Evolutionary conservation across 106 monocot genomes (phyloP), one percentile per base, ranked within the genome.

Genomic region (Apostasia ramifera): DNA sequence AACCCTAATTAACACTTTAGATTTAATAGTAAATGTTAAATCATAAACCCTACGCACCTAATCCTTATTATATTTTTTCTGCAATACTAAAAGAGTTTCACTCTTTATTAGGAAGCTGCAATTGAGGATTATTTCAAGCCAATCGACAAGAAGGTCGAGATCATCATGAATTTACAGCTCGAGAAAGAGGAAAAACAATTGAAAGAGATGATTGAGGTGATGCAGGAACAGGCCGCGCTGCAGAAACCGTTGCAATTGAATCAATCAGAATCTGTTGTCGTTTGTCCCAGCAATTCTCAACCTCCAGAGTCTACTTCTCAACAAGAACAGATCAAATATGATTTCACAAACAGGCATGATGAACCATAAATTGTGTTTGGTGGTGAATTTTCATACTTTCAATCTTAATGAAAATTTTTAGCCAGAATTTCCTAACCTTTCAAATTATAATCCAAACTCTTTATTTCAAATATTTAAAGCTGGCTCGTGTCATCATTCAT

Each of bases 71-170:
- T 26, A 26, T 26, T 26, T 26, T 26, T 26, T 26, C 26, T 26
- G 26, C 26, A 26, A 26, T 0, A 26, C 26, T 26, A 26, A 26
- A 26, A 26, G 26, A 26, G 5, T 8, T 12, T 13, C 13, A 62
- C 48, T 48, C 26, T 47, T 2, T 48, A 26, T 1, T 47, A 97
- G 95, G 95, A 97, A 79, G 74, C 86, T 50, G 78, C 84, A n/a
- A 95, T 92, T 15, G 89, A 92, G 51, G 82, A 89, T 11, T 91
- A 95, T 74, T 92, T 95, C 78, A 95, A 92, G 60, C 95, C 95
- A 26, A 69, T 92, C 38, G 95, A 95, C 75, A 86, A 85, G 72
- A 82, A 78, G 56, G 95, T 77, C 1, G 72, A 95, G 74, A 82
- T 79, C 39, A 78, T 95, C 60, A 89, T 89, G 80, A 81, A 89